Conservation (phyloP, 176 grass and related monocot species). For the Echinochloa phyllopogon region DNA sequence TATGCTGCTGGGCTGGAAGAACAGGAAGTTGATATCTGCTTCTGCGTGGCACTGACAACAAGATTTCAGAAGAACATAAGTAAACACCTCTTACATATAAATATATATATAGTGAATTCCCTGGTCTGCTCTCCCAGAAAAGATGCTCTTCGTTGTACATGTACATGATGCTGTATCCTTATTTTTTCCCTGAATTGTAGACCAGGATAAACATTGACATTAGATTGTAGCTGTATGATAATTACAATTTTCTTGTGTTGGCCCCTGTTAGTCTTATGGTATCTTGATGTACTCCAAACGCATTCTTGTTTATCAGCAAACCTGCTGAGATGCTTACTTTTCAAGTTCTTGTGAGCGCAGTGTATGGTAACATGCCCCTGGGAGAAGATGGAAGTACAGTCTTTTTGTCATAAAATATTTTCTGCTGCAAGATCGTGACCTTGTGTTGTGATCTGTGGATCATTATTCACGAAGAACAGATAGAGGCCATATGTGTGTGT, state of each 20-base stretch:
- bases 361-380: background rate
- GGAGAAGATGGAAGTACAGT: background rate
- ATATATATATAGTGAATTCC: conserved; percentile 43
- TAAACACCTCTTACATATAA: conserved; percentile 28
- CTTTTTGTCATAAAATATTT: background rate
- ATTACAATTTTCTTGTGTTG: conserved; percentile 44
- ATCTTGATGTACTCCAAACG: conserved; percentile 32
- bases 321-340: background rate
- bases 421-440: background rate
- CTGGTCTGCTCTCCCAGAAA: conserved; percentile 34
- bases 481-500: background rate
- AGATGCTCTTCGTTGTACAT: conserved; percentile 39
- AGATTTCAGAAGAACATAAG: conserved; percentile 35
- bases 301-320: conserved; percentile 15
- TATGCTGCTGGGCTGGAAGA: conserved; percentile 92
- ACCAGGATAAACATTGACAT: conserved; percentile 53
- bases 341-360: background rate
- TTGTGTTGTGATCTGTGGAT: background rate
- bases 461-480: background rate
- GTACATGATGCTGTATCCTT: conserved; percentile 54
- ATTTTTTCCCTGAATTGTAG: conserved; percentile 31
- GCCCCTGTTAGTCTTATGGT: background rate
- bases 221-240: conserved; percentile 63
- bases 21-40: conserved; percentile 91
- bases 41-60: conserved; percentile 85